These are phyloP conservation scores for Apiospora phragmitis DNA, from an alignment of 2,329 filamentous ascomycete species.

Conservation along the genomic window DNA sequence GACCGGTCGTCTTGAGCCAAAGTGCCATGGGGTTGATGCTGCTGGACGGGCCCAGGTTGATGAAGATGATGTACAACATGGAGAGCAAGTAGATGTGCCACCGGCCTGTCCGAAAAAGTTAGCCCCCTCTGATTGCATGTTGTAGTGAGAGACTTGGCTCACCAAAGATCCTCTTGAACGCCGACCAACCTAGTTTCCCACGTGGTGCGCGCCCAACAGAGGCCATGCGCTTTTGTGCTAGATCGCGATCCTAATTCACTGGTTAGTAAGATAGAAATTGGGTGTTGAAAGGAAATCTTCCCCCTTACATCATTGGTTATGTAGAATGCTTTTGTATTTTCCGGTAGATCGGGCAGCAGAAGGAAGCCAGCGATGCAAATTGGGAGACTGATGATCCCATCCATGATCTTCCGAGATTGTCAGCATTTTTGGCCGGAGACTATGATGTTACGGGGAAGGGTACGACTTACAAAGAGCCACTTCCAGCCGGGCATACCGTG, in stretches of 20 bases:
- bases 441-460: rapidly evolving
- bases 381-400: slow-evolving; percentile 50
- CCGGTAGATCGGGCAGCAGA: slow-evolving; percentile 14
- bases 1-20: slow-evolving; percentile 42
- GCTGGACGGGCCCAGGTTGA: slow-evolving; percentile 34
- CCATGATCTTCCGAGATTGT: slow-evolving; percentile 38
- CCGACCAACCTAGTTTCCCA: slow-evolving; percentile 19
- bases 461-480: slow-evolving; percentile 39
- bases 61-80: slow-evolving; percentile 39
- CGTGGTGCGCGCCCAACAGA: slow-evolving; percentile 23
- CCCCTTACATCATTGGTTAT: neutral
- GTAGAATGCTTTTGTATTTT: neutral
- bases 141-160: neutral
- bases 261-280: neutral
- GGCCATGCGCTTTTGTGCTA: slow-evolving; percentile 23
- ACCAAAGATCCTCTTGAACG: slow-evolving; percentile 26
- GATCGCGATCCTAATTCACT: slow-evolving; percentile 18
- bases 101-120: slow-evolving; percentile 12
- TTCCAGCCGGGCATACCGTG: slow-evolving; percentile 44
- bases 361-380: slow-evolving; percentile 47
- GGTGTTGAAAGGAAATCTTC: too few relatives aligned
- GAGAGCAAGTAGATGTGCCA: slow-evolving; percentile 40
- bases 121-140: neutral
- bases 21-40: slow-evolving; percentile 38
- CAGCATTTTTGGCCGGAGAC: neutral